Conservation (phyloP, 805 yeast genomes). For the Blastobotrys parvus region DNA sequence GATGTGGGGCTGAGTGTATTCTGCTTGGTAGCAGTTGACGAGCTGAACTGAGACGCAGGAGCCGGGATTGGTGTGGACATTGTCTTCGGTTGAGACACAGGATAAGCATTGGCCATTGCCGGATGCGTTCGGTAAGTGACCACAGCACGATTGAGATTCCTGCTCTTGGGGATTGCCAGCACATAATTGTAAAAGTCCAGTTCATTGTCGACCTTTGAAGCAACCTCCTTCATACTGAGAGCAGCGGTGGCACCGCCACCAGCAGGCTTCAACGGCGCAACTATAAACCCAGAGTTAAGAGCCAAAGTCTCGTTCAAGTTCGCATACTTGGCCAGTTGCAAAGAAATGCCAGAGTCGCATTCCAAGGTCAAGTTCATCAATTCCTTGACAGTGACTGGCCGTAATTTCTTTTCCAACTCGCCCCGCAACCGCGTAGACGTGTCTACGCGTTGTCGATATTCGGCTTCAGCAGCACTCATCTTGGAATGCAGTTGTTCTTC, state of each 20-base stretch:
- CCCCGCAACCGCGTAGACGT: conserved; percentile 65
- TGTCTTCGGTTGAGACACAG: conserved; percentile 5
- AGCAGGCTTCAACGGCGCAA: conserved; percentile 56
- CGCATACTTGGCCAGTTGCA: conserved; percentile 83
- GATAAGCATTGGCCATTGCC: conserved; percentile 18
- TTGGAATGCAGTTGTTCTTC: conserved; percentile 83
- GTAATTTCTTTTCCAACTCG: conserved; percentile 58
- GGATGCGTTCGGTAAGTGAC: conserved; percentile 28
- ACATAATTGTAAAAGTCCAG: conserved; percentile 69
- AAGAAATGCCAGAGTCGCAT: conserved; percentile 79
- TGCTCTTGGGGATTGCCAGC: conserved; percentile 27
- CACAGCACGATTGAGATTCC: conserved; percentile 26
- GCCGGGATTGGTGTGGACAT: too few species aligned
- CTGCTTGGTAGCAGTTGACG: conserved; percentile 5
- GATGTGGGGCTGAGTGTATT: too few species aligned
- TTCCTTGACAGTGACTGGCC: conserved; percentile 69
- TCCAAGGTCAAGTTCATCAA: conserved; percentile 75
- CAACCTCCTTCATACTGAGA: conserved; percentile 68
- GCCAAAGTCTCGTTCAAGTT: conserved; percentile 78
- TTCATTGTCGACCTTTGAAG: conserved; percentile 74
- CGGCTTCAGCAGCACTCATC: conserved; percentile 77
- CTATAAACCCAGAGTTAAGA: conserved; percentile 75
- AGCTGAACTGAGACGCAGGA: conserved; percentile 10
- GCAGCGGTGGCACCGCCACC: conserved; percentile 35
- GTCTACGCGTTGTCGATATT: conserved; percentile 70